Conservation (phyloP, 1,284 basidiomycete species). For the Ceratobasidium theobromae region DNA sequence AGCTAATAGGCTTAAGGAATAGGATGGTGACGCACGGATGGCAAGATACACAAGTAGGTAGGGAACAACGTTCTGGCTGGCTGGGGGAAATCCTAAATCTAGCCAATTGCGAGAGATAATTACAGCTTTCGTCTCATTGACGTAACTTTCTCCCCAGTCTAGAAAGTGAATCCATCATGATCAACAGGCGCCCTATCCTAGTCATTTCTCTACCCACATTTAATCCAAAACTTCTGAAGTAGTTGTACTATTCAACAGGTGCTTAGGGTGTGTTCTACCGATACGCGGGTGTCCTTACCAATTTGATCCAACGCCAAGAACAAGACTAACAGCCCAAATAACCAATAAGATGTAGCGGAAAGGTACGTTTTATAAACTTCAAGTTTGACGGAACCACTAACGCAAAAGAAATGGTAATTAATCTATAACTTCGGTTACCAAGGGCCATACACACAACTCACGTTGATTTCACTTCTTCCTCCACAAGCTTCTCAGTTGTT, state of each 20-base stretch:
- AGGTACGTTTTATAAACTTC: conserved; percentile 27
- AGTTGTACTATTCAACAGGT: neutral
- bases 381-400: conserved; percentile 22
- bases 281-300: neutral
- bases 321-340: conserved; percentile 7
- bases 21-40: neutral
- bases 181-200: neutral
- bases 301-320: neutral
- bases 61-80: neutral
- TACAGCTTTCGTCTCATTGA: neutral
- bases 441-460: neutral
- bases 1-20: too few relatives aligned
- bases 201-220: neutral
- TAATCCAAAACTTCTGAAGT: conserved; percentile 29
- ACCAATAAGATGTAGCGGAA: conserved; percentile 28
- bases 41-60: neutral
- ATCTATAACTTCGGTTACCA: neutral
- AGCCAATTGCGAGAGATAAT: neutral
- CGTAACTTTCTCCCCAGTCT: conserved; percentile 28
- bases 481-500: conserved; percentile 26
- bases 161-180: neutral
- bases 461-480: conserved; percentile 27
- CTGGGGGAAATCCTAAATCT: neutral
- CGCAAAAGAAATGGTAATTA: too few relatives aligned
- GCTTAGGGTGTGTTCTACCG: neutral